Evolutionary conservation across 495 filamentous ascomycete species (phyloP).

Genomic region (Trichoderma reesei): DNA sequence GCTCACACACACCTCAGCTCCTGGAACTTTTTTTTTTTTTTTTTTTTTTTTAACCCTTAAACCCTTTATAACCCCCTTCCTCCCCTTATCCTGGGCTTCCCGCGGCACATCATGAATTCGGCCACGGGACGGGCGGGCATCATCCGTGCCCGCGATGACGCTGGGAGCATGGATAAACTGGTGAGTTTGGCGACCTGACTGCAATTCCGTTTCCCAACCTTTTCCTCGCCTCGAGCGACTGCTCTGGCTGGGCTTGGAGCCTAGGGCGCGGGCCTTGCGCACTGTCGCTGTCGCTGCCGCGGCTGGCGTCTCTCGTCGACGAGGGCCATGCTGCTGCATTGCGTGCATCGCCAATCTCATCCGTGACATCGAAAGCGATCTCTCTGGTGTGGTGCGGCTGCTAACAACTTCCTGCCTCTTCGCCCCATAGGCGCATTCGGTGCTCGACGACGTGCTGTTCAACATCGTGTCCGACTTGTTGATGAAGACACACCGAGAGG

Average conservation of each 20-base stretch:
- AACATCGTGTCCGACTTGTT: slow-evolving; percentile 65
- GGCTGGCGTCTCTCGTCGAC: neutral
- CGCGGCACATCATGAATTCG: slow-evolving; percentile 24
- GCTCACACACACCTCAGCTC: slow-evolving; percentile 6
- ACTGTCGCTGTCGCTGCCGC: neutral
- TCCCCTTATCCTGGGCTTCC: neutral
- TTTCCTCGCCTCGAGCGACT: neutral
- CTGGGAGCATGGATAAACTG: slow-evolving; percentile 31
- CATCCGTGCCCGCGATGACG: slow-evolving; percentile 34
- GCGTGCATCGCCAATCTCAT: neutral
- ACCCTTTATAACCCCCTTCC: neutral
- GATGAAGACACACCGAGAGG: slow-evolving; percentile 61
- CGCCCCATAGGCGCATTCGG: slow-evolving; percentile 36
- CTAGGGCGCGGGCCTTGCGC: neutral
- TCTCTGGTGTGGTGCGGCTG: neutral
- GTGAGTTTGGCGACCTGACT: slow-evolving; percentile 25
- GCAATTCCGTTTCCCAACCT: neutral
- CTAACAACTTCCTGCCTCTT: neutral
- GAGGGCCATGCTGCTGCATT: slow-evolving; percentile 11
- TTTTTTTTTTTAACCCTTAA: neutral
- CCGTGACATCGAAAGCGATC: neutral
- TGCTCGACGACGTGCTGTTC: slow-evolving; percentile 59
- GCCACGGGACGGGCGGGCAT: slow-evolving; percentile 40
- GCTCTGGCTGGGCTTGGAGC: neutral
- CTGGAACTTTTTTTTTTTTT: neutral